A percentile compares a stretch with the other conserved stretches of the same genome.
Evolutionary conservation across 2,329 filamentous ascomycete species (phyloP).

Genomic region (Trichoderma polysporum): DNA sequence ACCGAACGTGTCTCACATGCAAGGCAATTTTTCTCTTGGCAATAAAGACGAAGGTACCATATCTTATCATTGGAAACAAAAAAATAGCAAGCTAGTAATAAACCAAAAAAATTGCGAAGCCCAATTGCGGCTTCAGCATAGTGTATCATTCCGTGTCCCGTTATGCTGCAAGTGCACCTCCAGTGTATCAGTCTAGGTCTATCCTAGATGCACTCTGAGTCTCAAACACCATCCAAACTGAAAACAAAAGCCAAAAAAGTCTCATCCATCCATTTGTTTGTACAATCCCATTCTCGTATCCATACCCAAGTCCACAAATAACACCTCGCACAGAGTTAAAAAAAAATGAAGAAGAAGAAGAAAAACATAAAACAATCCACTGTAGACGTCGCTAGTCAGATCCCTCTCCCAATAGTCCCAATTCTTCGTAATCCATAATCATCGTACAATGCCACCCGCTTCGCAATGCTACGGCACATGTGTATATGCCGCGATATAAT

Average conservation of each 20-base stretch:
- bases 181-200: slow-evolving; percentile 10
- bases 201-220: slow-evolving; percentile 8
- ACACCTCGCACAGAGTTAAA: neutral
- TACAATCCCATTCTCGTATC: neutral
- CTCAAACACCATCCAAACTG: neutral
- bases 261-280: neutral
- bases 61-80: neutral
- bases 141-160: neutral
- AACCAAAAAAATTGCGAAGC: neutral
- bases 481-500: neutral
- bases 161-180: slow-evolving; percentile 5
- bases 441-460: neutral
- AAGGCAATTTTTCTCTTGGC: neutral
- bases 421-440: neutral
- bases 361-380: neutral
- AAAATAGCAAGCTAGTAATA: neutral
- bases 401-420: neutral
- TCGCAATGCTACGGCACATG: neutral
- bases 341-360: too few species aligned
- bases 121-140: neutral
- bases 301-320: neutral
- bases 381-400: neutral
- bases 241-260: neutral
- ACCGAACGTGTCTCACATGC: too few species aligned
- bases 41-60: neutral